Percentiles rank a stretch among this genome's conserved stretches.
phyloP scores from a whole-genome alignment of 1,284 basidiomycete species.

The Apiotrichum akiyoshidainum region DNA sequence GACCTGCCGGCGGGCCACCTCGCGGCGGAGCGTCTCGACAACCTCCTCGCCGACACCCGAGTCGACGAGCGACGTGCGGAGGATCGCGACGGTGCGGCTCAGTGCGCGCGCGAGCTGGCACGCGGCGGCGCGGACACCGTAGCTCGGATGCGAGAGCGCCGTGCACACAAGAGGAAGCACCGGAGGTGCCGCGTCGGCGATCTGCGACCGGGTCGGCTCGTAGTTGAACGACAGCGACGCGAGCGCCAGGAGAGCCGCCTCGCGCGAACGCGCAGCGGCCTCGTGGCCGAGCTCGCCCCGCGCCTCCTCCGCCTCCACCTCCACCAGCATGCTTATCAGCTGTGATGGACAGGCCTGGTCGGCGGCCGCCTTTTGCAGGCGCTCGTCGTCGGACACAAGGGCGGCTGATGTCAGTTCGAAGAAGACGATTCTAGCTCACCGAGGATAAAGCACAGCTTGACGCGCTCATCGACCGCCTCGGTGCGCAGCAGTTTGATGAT shows the following conservation, averaged over 20 bases:
- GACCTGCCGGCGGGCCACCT: slow-evolving; percentile 23
- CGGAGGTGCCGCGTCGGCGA: slow-evolving; percentile 57
- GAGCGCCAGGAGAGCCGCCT: slow-evolving; percentile 68
- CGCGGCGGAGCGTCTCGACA: slow-evolving; percentile 57
- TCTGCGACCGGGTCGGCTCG: slow-evolving; percentile 64
- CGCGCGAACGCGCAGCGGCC: slow-evolving; percentile 16
- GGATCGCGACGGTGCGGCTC: slow-evolving; percentile 68
- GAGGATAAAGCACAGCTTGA: slow-evolving; percentile 63
- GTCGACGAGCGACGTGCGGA: slow-evolving; percentile 78
- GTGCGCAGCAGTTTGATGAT: slow-evolving; percentile 33
- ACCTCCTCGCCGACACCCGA: slow-evolving; percentile 70
- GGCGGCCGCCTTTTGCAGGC: slow-evolving; percentile 55
- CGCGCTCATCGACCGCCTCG: slow-evolving; percentile 36
- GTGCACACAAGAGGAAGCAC: slow-evolving; percentile 59
- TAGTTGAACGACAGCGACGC: slow-evolving; percentile 67
- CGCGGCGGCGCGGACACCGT: slow-evolving; percentile 75
- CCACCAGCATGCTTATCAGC: slow-evolving; percentile 26
- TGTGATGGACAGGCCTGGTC: slow-evolving; percentile 33
- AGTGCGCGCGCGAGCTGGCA: slow-evolving; percentile 81
- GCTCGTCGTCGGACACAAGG: slow-evolving; percentile 66
- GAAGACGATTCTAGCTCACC: slow-evolving; percentile 57
- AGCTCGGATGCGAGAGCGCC: slow-evolving; percentile 61
- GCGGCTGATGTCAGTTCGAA: slow-evolving; percentile 55
- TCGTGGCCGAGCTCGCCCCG: slow-evolving; percentile 54
- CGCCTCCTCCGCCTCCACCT: slow-evolving; percentile 57